Conservation (phyloP, 768 basidiomycete genomes). For the Boletellus ananiceps region DNA sequence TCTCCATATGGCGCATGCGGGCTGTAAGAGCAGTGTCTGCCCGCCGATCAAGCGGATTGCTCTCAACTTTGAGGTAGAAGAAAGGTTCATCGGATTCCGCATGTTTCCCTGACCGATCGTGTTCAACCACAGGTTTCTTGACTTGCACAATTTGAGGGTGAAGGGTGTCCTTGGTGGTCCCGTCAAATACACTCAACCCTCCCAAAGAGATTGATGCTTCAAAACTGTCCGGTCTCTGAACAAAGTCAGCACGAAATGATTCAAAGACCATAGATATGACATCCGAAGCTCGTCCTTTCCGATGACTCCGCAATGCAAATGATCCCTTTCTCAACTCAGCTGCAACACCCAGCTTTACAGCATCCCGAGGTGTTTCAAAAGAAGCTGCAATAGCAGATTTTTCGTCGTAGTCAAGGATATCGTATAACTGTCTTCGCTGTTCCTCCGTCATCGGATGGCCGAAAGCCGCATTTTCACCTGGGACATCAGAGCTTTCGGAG, state of each 20-base stretch:
- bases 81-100: constrained; percentile 51
- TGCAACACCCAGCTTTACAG: constrained; percentile 68
- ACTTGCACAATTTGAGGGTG: constrained; percentile 91
- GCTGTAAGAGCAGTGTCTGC: constrained; percentile 89
- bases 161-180: constrained; percentile 73
- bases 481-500: constrained; percentile 37
- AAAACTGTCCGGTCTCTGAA: constrained; percentile 83
- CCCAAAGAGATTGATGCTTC: constrained; percentile 83
- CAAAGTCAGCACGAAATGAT: constrained; percentile 74
- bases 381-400: constrained; percentile 66
- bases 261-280: constrained; percentile 87
- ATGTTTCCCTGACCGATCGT: constrained; percentile 33
- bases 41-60: constrained; percentile 84
- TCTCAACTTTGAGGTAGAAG: constrained; percentile 89
- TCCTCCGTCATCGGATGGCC: constrained; percentile 78
- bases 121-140: constrained; percentile 38
- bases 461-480: constrained; percentile 53
- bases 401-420: constrained; percentile 89
- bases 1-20: constrained; percentile 92
- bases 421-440: constrained; percentile 85
- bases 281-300: constrained; percentile 58
- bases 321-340: constrained; percentile 85
- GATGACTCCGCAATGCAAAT: constrained; percentile 75
- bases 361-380: constrained; percentile 71
- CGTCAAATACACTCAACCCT: constrained; percentile 85